Conservation (phyloP, 129 eudicot genomes). For the Solidago caesia region DNA sequence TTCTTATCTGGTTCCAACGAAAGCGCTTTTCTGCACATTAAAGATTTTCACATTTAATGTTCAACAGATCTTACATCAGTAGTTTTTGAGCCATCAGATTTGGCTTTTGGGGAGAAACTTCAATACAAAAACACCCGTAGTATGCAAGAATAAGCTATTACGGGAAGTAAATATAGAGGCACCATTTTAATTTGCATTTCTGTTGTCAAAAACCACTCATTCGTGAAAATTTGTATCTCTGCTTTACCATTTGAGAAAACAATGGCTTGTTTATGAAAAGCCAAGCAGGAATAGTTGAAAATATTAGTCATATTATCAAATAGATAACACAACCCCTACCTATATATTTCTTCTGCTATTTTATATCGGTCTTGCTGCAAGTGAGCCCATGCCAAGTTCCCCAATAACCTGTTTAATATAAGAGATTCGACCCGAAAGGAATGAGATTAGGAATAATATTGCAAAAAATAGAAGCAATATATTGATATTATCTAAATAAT, state of each 20-base stretch:
- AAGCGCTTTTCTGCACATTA: conserved; percentile 64
- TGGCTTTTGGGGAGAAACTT: too few species aligned
- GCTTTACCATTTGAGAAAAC: background rate
- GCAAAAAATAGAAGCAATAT: background rate
- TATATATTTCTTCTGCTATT: conserved; percentile 73
- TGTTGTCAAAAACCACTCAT: too few species aligned
- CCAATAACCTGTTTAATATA: conserved; percentile 56
- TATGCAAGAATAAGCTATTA: background rate
- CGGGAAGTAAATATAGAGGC: background rate
- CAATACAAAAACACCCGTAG: too few species aligned
- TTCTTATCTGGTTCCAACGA: conserved; percentile 79
- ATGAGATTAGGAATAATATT: conserved; percentile 6
- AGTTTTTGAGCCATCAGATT: too few species aligned
- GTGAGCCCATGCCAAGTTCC: conserved; percentile 93
- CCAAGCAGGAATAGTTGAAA: too few species aligned
- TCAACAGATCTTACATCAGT: too few species aligned
- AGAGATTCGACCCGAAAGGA: conserved; percentile 5
- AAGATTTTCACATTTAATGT: conserved; percentile 6
- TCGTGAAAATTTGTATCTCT: too few species aligned
- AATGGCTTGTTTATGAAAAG: background rate
- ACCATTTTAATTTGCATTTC: background rate
- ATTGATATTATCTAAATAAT: background rate
- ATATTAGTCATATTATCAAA: too few species aligned
- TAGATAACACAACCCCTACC: too few species aligned
- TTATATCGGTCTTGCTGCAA: conserved; percentile 65